A percentile compares a stretch with the other conserved stretches of the same genome.
These are phyloP conservation scores for Phytophthora brassicae DNA, from an alignment of 352 stramenopile species.

Conservation along the genomic window DNA sequence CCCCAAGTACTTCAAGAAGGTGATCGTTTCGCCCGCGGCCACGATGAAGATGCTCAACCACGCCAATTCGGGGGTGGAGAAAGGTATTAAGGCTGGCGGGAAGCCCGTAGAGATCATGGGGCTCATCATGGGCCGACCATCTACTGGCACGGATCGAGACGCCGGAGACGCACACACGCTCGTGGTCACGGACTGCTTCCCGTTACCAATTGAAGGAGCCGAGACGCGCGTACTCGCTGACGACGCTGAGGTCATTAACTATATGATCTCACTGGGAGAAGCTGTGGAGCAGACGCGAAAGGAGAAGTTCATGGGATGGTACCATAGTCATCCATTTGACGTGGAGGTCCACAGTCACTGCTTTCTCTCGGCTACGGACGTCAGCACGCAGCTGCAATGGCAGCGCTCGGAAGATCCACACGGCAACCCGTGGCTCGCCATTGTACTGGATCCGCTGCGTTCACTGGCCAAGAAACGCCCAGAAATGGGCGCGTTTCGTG, in stretches of 20 bases:
- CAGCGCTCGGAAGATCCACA: conserved; percentile 96
- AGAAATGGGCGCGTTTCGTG: conserved; percentile 97
- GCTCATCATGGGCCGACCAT: conserved; percentile 94
- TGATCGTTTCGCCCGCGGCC: conserved; percentile 93
- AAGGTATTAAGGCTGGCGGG: conserved; percentile 94
- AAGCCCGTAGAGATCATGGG: conserved; percentile 99
- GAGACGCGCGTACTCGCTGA: conserved; percentile 97
- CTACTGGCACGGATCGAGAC: conserved; percentile 82
- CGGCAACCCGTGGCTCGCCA: conserved; percentile 96
- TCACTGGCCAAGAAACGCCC: conserved; percentile 92
- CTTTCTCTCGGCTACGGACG: conserved; percentile 97
- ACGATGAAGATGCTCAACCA: conserved; percentile 98
- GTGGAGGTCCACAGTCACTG: conserved; percentile 96
- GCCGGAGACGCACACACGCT: conserved; percentile 90
- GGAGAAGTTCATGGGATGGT: conserved; percentile 99
- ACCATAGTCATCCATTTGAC: conserved; percentile 99
- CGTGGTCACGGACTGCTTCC: conserved; percentile 98
- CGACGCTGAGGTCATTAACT: conserved; percentile 98
- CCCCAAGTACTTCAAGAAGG: conserved; percentile 96
- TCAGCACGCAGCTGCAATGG: conserved; percentile 98
- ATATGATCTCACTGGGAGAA: conserved; percentile 99
- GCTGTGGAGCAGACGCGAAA: conserved; percentile 93
- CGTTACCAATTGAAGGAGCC: conserved; percentile 96
- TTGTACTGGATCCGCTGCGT: conserved; percentile 97
- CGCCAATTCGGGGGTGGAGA: conserved; percentile 97